Conservation (phyloP, 2,329 filamentous ascomycete species). For the Fusarium algeriense region DNA sequence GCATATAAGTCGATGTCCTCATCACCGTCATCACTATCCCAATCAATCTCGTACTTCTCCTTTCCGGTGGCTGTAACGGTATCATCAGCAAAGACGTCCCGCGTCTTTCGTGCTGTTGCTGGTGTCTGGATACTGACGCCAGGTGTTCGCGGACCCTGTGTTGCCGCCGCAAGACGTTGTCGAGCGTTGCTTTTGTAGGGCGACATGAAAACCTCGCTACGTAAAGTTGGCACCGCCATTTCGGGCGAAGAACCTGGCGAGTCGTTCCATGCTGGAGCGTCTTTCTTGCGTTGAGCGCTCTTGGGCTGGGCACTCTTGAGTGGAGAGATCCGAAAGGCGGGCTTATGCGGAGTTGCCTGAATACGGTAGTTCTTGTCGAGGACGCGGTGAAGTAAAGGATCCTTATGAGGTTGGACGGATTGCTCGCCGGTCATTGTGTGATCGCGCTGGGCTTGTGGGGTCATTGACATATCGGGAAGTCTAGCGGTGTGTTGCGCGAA, state of each 20-base stretch:
- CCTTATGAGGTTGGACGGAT: constrained; percentile 61
- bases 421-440: constrained; percentile 50
- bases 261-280: constrained; percentile 62
- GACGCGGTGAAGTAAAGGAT: constrained; percentile 89
- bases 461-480: constrained; percentile 73
- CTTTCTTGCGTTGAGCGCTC: constrained; percentile 52
- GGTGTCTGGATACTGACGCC: constrained; percentile 91
- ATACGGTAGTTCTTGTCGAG: constrained; percentile 96
- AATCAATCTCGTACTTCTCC: constrained; percentile 70
- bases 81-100: constrained; percentile 60
- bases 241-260: constrained; percentile 80
- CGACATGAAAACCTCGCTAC: constrained; percentile 87
- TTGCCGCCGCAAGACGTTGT: constrained; percentile 58
- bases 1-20: constrained; percentile 72
- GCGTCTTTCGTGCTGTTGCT: constrained; percentile 60
- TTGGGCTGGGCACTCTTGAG: constrained; percentile 56
- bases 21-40: constrained; percentile 81
- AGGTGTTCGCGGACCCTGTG: constrained; percentile 73
- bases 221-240: constrained; percentile 82
- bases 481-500: constrained; percentile 66
- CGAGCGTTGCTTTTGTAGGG: constrained; percentile 67
- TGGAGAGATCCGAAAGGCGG: constrained; percentile 59
- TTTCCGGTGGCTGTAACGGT: constrained; percentile 44
- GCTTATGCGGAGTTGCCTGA: constrained; percentile 87
- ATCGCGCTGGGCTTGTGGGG: constrained; percentile 64